Base-by-base conservation (phyloP, 495 filamentous ascomycete species). In the Hypoxylon lienhwacheense region DNA sequence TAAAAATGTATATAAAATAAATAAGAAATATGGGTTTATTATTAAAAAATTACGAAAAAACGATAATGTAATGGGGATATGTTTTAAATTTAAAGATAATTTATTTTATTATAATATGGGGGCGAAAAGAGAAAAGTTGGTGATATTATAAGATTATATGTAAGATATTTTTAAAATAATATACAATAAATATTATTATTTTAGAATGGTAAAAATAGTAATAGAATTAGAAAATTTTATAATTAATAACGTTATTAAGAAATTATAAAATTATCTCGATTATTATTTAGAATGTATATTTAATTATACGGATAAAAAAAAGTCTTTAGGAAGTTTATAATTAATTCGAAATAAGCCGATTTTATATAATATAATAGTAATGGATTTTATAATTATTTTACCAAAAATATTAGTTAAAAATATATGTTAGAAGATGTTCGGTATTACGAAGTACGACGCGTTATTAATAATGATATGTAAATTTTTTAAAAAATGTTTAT, bases 321-420 rank as follows among this genome's bases (percentile, higher is more conserved):
- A 39, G 10, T 0, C 15, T 1, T 21, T 29, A 0, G 46, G 34
- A 1, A 24, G 40, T 8, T 11, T 48, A 4, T 16, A 48, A 16
- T 22, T 34, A 1, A 48, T 48, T 8, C 4, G 20, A 1, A 1
- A 10, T 4, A 12, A 21, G 3, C 0, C 14, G 1, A 36, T 28
- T 1, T 34, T 24, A 12, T 48, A 25, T 14, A 22, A 48, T 14
- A 48, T 22, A 7, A 15, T 48, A 2, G 3, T 21, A 3, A 16
- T 14, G 20, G 45, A 47, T 14, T 47, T 47, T 8, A 47, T 47
- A 16, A 34, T 48, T 3, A 8, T 1, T 1, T 11, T 48, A 5
- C 33, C 46, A 2, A 29, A 14, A 6, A 15, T 48, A 4, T 11
- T 14, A 0, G 11, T 31, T 3, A 48, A 12, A 6, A 17, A 17